A percentile compares a stretch with the other conserved stretches of the same genome.
phyloP scores from a whole-genome alignment of 2,329 filamentous ascomycete genomes.

The Verticillium isaacii region DNA sequence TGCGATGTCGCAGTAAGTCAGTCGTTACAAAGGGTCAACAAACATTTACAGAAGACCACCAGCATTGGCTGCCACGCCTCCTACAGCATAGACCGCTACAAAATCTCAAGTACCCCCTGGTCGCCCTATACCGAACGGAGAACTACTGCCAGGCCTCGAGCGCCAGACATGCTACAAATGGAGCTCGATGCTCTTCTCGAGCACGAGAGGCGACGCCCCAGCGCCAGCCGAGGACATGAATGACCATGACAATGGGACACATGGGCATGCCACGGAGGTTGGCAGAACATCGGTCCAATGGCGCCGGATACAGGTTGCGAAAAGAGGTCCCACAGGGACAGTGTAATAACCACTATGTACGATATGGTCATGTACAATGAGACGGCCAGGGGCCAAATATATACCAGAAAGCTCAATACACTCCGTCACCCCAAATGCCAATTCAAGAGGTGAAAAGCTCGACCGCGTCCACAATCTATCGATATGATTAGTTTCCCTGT shows the following conservation, averaged over 20 bases:
- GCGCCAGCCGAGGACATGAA: neutral
- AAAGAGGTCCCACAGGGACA: neutral
- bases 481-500: too few species aligned
- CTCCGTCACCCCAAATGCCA: neutral
- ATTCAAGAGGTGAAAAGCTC: constrained; percentile 8
- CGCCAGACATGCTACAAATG: neutral
- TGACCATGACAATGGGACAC: neutral
- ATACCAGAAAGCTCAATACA: neutral
- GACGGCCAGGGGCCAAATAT: neutral
- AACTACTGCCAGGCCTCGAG: neutral
- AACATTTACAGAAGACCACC: neutral
- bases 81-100: constrained; percentile 9
- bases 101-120: constrained; percentile 6
- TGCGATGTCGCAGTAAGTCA: neutral
- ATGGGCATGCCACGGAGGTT: neutral
- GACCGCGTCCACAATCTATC: constrained; percentile 10
- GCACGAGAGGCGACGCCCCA: neutral
- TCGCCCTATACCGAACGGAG: neutral
- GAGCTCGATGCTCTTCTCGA: constrained; percentile 3
- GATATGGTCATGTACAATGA: neutral
- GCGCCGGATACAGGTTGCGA: too few species aligned
- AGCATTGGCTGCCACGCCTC: neutral
- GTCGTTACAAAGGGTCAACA: neutral
- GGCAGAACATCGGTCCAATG: neutral
- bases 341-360: neutral